phyloP scores from a whole-genome alignment of 208 protist genomes.

The Strigomonas oncopelti region DNA sequence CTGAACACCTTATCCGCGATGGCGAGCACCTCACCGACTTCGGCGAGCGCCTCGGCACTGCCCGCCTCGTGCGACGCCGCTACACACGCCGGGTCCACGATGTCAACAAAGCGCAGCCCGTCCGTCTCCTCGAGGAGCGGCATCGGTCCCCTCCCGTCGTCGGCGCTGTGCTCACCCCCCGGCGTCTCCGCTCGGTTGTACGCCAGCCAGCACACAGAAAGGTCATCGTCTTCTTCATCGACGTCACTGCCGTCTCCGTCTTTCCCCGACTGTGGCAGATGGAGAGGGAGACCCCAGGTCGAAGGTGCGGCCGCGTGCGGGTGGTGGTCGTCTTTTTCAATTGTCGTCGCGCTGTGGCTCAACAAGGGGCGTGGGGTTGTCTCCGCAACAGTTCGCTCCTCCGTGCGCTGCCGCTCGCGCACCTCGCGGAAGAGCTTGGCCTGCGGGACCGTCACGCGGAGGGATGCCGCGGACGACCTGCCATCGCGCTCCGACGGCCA shows the following conservation, averaged over 20 bases:
- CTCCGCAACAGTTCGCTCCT: not conserved
- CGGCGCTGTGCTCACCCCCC: not conserved
- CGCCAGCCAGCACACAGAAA: not conserved
- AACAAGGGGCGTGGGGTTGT: too few relatives aligned
- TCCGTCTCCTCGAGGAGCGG: not conserved
- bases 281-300: too few relatives aligned
- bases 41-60: constrained; percentile 9
- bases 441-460: too few relatives aligned
- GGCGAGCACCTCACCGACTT: constrained; percentile 28
- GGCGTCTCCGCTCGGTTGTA: not conserved
- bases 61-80: not conserved
- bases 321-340: not conserved
- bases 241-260: not conserved
- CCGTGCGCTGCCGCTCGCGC: not conserved
- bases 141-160: not conserved
- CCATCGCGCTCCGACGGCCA: too few relatives aligned
- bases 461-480: too few relatives aligned
- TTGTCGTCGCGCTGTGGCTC: not conserved
- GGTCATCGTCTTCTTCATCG: not conserved
- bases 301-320: not conserved
- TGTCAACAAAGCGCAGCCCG: not conserved
- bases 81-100: not conserved
- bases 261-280: not conserved
- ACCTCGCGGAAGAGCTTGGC: too few relatives aligned
- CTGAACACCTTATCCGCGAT: constrained; percentile 24